Evolutionary conservation across 1,139 yeast genomes (phyloP).

Genomic region (Kurtzmaniella natalensis): DNA sequence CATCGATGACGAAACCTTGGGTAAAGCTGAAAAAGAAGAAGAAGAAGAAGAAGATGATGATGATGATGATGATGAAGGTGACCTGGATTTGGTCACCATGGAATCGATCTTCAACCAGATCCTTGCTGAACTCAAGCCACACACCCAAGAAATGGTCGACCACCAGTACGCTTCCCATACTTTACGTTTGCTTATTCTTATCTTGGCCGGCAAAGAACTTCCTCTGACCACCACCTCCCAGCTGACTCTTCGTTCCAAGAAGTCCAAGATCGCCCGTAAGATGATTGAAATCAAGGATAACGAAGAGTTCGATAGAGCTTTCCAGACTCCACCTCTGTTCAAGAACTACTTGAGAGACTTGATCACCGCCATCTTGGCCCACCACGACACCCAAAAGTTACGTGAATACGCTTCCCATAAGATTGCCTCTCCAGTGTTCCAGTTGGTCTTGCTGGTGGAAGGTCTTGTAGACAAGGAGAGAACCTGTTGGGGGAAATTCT

Average conservation of each 20-base stretch:
- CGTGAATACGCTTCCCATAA: slow-evolving; percentile 76
- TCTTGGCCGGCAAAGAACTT: slow-evolving; percentile 71
- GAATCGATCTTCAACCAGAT: slow-evolving; percentile 62
- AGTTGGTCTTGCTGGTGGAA: slow-evolving; percentile 75
- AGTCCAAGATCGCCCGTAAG: slow-evolving; percentile 85
- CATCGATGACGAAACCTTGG: slow-evolving; percentile 31
- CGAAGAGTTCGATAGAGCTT: slow-evolving; percentile 60
- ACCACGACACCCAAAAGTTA: slow-evolving; percentile 43
- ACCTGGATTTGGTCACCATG: slow-evolving; percentile 44
- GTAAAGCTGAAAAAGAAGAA: slow-evolving; percentile 25
- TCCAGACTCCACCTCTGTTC: slow-evolving; percentile 71
- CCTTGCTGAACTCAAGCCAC: slow-evolving; percentile 64
- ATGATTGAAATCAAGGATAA: slow-evolving; percentile 85
- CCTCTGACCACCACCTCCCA: slow-evolving; percentile 75
- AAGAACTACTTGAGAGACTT: slow-evolving; percentile 50
- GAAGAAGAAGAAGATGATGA: slow-evolving; percentile 17
- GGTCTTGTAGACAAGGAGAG: slow-evolving; percentile 73
- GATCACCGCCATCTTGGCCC: slow-evolving; percentile 23
- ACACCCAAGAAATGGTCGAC: slow-evolving; percentile 52
- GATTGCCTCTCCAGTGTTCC: slow-evolving; percentile 84
- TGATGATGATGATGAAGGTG: slow-evolving; percentile 28
- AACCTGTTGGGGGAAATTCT: slow-evolving; percentile 57
- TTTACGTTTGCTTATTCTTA: slow-evolving; percentile 63
- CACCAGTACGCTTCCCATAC: slow-evolving; percentile 91
- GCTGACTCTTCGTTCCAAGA: slow-evolving; percentile 78